These are phyloP conservation scores for Leishmania major DNA, from an alignment of 208 protist species.

Conservation along the genomic window DNA sequence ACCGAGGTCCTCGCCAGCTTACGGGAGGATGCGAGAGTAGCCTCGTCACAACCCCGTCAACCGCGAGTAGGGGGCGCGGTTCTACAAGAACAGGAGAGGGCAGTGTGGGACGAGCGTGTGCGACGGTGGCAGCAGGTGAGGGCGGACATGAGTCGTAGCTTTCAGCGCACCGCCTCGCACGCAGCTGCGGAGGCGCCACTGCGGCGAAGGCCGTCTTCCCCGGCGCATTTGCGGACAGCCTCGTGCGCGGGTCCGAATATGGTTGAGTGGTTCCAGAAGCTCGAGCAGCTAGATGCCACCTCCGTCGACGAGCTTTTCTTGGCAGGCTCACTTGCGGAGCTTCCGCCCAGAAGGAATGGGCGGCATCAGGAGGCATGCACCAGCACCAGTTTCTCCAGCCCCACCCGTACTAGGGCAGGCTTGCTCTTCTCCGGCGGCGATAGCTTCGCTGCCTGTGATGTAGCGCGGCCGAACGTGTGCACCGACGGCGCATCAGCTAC, in stretches of 20 bases:
- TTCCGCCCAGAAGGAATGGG: too few species aligned
- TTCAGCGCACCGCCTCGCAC: conserved; percentile 16
- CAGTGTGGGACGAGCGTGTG: not conserved
- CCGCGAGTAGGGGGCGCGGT: not conserved
- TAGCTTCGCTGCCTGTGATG: not conserved
- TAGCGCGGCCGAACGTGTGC: not conserved
- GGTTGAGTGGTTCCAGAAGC: not conserved
- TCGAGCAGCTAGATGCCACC: conserved; percentile 4
- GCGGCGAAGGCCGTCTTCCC: not conserved
- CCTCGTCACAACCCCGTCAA: too few species aligned
- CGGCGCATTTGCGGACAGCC: not conserved
- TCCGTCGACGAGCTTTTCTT: conserved; percentile 7
- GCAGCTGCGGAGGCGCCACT: not conserved
- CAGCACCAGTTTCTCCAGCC: not conserved
- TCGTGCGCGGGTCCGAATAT: not conserved
- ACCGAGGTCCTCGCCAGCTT: not conserved
- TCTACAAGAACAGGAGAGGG: not conserved
- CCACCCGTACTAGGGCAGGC: not conserved
- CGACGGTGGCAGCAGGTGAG: conserved; percentile 9
- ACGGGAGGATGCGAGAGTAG: too few species aligned
- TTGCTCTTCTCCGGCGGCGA: not conserved
- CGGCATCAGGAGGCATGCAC: not conserved
- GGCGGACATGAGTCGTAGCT: not conserved
- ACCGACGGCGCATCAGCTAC: not conserved
- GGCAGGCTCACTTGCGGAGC: not conserved